A percentile compares a stretch with the other conserved stretches of the same genome.
These are phyloP conservation scores for Thelephora aurantiotincta DNA, from an alignment of 768 basidiomycete genomes.

Conservation along the genomic window DNA sequence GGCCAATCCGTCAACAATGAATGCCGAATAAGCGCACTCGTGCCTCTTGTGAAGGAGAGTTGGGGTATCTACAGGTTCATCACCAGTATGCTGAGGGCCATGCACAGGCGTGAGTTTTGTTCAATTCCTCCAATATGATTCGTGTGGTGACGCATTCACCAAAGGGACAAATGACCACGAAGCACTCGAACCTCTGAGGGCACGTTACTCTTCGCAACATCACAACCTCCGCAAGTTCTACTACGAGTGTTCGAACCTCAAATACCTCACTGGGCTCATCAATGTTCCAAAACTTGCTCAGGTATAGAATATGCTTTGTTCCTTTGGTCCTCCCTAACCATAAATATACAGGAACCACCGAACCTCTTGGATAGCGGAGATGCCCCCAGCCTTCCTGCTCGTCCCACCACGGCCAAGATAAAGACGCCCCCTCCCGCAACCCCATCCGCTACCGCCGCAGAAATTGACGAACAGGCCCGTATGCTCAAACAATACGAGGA, in stretches of 20 bases:
- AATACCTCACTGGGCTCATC: constrained; percentile 92
- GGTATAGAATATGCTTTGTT: constrained; percentile 26
- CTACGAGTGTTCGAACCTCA: constrained; percentile 98
- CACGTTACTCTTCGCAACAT: constrained; percentile 85
- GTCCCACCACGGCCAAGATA: constrained; percentile 45
- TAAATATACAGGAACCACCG: constrained; percentile 69
- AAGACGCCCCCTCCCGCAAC: constrained; percentile 57
- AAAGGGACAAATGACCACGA: constrained; percentile 83
- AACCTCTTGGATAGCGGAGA: constrained; percentile 74
- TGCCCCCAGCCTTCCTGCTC: constrained; percentile 78
- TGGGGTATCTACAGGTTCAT: constrained; percentile 99
- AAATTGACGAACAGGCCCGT: constrained; percentile 80
- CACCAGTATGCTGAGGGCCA: constrained; percentile 95
- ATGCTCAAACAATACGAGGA: constrained; percentile 95
- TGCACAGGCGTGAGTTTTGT: constrained; percentile 68
- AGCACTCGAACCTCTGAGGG: constrained; percentile 75
- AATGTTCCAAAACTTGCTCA: constrained; percentile 96
- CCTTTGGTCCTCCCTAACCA: not conserved
- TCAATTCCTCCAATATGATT: not conserved
- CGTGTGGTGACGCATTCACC: not conserved
- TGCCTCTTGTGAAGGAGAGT: constrained; percentile 96
- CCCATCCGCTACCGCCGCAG: constrained; percentile 54
- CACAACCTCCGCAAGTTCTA: constrained; percentile 93
- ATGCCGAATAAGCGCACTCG: constrained; percentile 89
- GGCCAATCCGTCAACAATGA: constrained; percentile 86